phyloP scores from a whole-genome alignment of 192 early-diverging fungal species.

The Gorgonomyces haynaldii region DNA sequence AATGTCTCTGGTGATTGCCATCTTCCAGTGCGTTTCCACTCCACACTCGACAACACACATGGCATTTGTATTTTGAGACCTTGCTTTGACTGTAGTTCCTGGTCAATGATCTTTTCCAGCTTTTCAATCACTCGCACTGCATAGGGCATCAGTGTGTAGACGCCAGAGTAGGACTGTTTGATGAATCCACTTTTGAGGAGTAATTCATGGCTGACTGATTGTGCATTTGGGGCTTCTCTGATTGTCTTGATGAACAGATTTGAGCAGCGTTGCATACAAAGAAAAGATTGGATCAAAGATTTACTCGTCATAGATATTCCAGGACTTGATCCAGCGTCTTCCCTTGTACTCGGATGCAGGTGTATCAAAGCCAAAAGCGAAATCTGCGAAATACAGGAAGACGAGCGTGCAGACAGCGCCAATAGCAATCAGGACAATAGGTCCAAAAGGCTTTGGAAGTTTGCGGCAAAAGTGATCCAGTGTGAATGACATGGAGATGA shows the following conservation, averaged over 20 bases:
- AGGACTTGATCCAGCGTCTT: constrained; percentile 61
- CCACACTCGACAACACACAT: constrained; percentile 47
- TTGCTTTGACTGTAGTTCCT: constrained; percentile 57
- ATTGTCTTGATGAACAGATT: no score
- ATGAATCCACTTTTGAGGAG: constrained; percentile 60
- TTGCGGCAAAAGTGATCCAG: constrained; percentile 53
- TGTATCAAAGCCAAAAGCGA: constrained; percentile 72
- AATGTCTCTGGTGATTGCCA: constrained; percentile 66
- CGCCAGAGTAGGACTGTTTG: constrained; percentile 70
- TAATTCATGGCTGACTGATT: constrained; percentile 20
- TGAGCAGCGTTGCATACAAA: neutral
- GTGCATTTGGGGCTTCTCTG: no score
- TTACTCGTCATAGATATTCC: constrained; percentile 61
- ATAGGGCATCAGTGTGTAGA: constrained; percentile 73
- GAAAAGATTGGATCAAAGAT: neutral
- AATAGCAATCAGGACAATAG: constrained; percentile 31
- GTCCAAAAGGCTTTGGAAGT: constrained; percentile 12
- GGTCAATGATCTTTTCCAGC: constrained; percentile 67
- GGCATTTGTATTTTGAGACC: constrained; percentile 38
- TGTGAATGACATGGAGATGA: constrained; percentile 63
- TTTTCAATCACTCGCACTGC: constrained; percentile 64
- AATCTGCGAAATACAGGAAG: constrained; percentile 68
- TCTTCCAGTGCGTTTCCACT: constrained; percentile 71
- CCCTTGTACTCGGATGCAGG: constrained; percentile 42
- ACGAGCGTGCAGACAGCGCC: constrained; percentile 28